Base-by-base conservation (phyloP, 208 protist species). In the Trypanosoma cruzi region DNA sequence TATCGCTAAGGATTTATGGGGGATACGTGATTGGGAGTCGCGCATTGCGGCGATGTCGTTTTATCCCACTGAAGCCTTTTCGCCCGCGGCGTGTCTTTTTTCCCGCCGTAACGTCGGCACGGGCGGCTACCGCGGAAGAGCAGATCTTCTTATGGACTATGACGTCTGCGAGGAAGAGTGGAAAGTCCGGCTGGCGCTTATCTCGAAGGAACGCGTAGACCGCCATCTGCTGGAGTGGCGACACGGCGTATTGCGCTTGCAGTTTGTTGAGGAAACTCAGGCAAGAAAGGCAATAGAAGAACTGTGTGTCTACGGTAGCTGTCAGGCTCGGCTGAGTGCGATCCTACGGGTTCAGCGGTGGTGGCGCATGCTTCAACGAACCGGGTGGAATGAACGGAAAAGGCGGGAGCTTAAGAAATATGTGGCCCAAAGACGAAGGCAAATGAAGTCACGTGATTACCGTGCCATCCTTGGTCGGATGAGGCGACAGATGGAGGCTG, bases 331-430 rank as follows among this genome's bases (percentile, higher is more conserved):
- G 18, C 71, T 94, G 64, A 57, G 14, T 0, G 81, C 78, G 4
- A 8, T 88, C 5, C 24, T 94, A 37, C 68, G 57, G 31, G 71
- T 94, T 26, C 89, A 94, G 73, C 71, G 79, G 18, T 94, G 89
- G 86, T 92, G 85, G 86, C 85, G 85, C 31, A 70, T 89, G 72
- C 66, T 81, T n/a, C 24, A 31, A 18, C 50, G 28, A 14, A 40
- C 13, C 18, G 11, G 52, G 34, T 71, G 72, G 69, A 26, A 32
- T 29, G 58, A 36, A 14, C 49, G 72, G 18, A 54, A 57, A 28
- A n/a, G 42, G 20, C n/a, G 26, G 58, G 64, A 42, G 31, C 56
- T 77, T 10, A 49, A 49, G 24, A 16, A 29, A 32, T 63, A 50
- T 34, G 20, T 77, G 18, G 26, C 34, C 0, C 2, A 56, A 31